Evolutionary conservation across 495 filamentous ascomycete species (phyloP).

Genomic region (Saxispiralis lemnorum): DNA sequence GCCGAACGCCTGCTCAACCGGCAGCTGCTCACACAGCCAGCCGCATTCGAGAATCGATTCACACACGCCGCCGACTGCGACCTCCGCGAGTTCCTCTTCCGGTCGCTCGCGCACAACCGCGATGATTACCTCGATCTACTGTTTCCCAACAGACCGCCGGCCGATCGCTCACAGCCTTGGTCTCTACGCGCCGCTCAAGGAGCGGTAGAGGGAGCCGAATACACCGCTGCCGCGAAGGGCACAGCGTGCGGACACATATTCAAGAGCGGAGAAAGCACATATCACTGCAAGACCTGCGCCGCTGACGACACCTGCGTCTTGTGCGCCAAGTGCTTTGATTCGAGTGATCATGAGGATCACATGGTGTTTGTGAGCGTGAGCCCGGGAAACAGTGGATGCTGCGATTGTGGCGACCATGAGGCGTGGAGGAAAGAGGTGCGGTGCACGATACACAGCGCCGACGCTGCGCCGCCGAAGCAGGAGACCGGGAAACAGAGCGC

Average conservation of each 20-base stretch:
- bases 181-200: constrained; percentile 73
- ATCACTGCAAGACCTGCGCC: constrained; percentile 82
- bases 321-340: constrained; percentile 56
- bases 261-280: constrained; percentile 76
- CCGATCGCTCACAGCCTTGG: constrained; percentile 36
- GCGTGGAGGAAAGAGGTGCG: constrained; percentile 77
- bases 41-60: constrained; percentile 53
- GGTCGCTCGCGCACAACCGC: constrained; percentile 58
- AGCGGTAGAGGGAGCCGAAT: constrained; percentile 83
- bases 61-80: constrained; percentile 45
- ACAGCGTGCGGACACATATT: constrained; percentile 98
- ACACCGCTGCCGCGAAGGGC: constrained; percentile 77
- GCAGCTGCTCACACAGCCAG: constrained; percentile 53
- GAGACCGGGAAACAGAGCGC: constrained; percentile 45
- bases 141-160: constrained; percentile 58
- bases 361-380: constrained; percentile 74
- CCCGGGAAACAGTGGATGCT: constrained; percentile 82
- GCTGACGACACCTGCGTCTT: constrained; percentile 42
- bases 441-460: constrained; percentile 73
- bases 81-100: constrained; percentile 65
- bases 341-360: constrained; percentile 88
- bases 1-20: constrained; percentile 66
- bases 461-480: constrained; percentile 28
- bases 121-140: constrained; percentile 54
- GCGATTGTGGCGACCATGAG: constrained; percentile 88